Evolutionary conservation across 192 early-diverging fungal genomes (phyloP).

Genomic region (Mortierella antarctica): DNA sequence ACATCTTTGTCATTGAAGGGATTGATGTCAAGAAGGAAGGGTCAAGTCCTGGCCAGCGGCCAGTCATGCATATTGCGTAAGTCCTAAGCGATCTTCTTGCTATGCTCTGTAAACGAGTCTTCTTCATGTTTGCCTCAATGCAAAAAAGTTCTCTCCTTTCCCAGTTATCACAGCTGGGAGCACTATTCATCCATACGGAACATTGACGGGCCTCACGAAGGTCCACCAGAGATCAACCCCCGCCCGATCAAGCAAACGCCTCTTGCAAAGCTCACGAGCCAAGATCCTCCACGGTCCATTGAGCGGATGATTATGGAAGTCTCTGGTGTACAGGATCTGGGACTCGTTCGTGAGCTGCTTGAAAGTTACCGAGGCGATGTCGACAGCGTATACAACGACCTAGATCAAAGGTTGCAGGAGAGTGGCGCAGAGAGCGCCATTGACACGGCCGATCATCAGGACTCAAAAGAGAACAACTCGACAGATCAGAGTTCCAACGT

Average conservation of each 20-base stretch:
- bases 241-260: neutral
- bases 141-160: neutral
- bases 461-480: neutral
- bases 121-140: neutral
- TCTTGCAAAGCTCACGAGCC: slow-evolving; percentile 32
- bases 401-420: slow-evolving; percentile 41
- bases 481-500: neutral
- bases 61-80: slow-evolving; percentile 72
- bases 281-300: slow-evolving; percentile 42
- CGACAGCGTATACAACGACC: slow-evolving; percentile 64
- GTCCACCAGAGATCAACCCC: slow-evolving; percentile 68
- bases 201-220: slow-evolving; percentile 67
- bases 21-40: slow-evolving; percentile 56
- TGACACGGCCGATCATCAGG: neutral
- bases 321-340: slow-evolving; percentile 60
- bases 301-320: slow-evolving; percentile 70
- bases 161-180: slow-evolving; percentile 78
- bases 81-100: neutral
- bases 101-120: neutral
- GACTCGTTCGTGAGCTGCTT: slow-evolving; percentile 62
- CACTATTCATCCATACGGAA: slow-evolving; percentile 83
- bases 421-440: neutral
- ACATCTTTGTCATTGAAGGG: slow-evolving; percentile 78
- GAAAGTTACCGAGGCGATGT: slow-evolving; percentile 55
- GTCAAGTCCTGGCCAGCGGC: slow-evolving; percentile 51